phyloP scores from a whole-genome alignment of 2,329 filamentous ascomycete genomes.

The Aspergillus chevalieri region DNA sequence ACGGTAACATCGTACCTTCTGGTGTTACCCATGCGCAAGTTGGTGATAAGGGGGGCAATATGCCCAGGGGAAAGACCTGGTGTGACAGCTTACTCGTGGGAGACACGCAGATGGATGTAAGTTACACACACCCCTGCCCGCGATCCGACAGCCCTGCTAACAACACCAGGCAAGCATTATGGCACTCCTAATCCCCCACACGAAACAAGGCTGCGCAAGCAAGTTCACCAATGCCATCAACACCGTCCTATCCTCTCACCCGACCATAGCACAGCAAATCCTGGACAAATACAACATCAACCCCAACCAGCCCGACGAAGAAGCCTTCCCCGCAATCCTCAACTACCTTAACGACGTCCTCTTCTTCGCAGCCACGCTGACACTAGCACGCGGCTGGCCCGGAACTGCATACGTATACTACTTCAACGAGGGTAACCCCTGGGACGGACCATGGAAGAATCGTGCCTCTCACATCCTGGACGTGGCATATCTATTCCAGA shows the following conservation, averaged over 20 bases:
- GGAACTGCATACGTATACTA: slow-evolving; percentile 36
- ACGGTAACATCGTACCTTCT: slow-evolving; percentile 37
- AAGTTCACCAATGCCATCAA: slow-evolving; percentile 17
- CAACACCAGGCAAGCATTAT: slow-evolving; percentile 20
- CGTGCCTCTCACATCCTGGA: slow-evolving; percentile 42
- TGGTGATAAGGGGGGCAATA: slow-evolving; percentile 15
- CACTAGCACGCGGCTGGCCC: slow-evolving; percentile 35
- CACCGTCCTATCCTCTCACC: slow-evolving; percentile 16
- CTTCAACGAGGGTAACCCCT: slow-evolving; percentile 46
- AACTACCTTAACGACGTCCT: slow-evolving; percentile 42
- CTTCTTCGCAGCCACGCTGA: slow-evolving; percentile 41
- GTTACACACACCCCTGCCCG: slow-evolving; percentile 6
- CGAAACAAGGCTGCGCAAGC: slow-evolving; percentile 16
- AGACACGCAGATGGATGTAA: slow-evolving; percentile 44
- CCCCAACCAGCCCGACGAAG: slow-evolving; percentile 30
- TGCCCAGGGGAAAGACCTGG: slow-evolving; percentile 41
- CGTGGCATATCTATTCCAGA: slow-evolving; percentile 42
- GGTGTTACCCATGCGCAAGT: slow-evolving; percentile 17
- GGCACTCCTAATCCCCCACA: slow-evolving; percentile 22
- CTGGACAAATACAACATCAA: slow-evolving; percentile 38
- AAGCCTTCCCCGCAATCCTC: slow-evolving; percentile 39
- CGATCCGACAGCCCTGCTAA: slow-evolving; percentile 3
- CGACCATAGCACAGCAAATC: slow-evolving; percentile 19
- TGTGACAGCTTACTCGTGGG: slow-evolving; percentile 44
- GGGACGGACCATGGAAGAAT: slow-evolving; percentile 39